Evolutionary conservation across 805 yeast species (phyloP).

Genomic region (Clavispora phyllophila): DNA sequence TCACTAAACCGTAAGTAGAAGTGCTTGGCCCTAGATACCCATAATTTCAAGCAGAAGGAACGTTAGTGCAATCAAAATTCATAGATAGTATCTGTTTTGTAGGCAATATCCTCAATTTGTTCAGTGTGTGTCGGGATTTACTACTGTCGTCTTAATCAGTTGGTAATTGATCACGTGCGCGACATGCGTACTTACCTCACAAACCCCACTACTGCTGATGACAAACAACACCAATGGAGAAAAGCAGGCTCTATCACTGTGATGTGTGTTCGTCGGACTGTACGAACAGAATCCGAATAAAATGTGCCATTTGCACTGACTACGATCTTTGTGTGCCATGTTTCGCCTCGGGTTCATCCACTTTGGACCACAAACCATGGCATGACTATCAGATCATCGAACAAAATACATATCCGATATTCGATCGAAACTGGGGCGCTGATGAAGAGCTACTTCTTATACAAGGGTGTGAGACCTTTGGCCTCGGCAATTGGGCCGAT

Average conservation of each 20-base stretch:
- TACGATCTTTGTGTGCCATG: constrained; percentile 98
- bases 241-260: constrained; percentile 63
- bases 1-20: too few relatives aligned
- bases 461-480: constrained; percentile 87
- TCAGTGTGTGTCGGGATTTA: too few relatives aligned
- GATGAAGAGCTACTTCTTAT: constrained; percentile 88
- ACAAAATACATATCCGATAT: constrained; percentile 91
- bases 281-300: constrained; percentile 82
- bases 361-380: constrained; percentile 88
- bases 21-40: too few relatives aligned
- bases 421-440: constrained; percentile 93
- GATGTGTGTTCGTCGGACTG: constrained; percentile 97
- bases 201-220: neutral
- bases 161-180: neutral
- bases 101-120: too few relatives aligned
- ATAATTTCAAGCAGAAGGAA: too few relatives aligned
- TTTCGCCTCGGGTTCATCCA: constrained; percentile 74
- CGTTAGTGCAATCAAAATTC: too few relatives aligned
- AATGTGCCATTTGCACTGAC: constrained; percentile 89
- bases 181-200: neutral
- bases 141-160: too few relatives aligned
- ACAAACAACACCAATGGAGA: constrained; percentile 26
- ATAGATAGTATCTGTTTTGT: too few relatives aligned
- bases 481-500: constrained; percentile 97
- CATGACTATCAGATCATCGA: constrained; percentile 91